Evolutionary conservation across 1,284 basidiomycete genomes (phyloP).

Genomic region (Rhodotorula sp.): DNA sequence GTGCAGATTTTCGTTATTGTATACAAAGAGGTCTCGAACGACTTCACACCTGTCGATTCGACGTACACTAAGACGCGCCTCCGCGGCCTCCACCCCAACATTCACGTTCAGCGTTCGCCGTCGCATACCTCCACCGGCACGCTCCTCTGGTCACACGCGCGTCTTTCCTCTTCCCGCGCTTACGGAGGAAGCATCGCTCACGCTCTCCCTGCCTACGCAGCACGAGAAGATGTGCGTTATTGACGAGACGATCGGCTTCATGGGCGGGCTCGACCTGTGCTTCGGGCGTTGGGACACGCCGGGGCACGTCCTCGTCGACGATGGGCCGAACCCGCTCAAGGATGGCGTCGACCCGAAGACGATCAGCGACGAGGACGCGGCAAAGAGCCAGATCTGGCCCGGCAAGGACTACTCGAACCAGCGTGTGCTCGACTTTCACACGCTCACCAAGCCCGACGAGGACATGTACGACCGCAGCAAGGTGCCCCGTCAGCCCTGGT

Average conservation of each 20-base stretch:
- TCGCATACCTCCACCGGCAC: slow-evolving; percentile 97
- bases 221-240: slow-evolving; percentile 99
- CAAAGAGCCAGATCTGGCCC: slow-evolving; percentile 47
- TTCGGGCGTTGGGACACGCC: slow-evolving; percentile 71
- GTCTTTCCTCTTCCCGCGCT: slow-evolving; percentile 40
- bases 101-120: slow-evolving; percentile 94
- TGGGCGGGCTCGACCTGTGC: slow-evolving; percentile 93
- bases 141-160: slow-evolving; percentile 95
- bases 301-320: slow-evolving; percentile 87
- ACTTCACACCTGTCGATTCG: slow-evolving; percentile 67
- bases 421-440: slow-evolving; percentile 82
- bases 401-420: slow-evolving; percentile 91
- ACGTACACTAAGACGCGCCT: slow-evolving; percentile 91
- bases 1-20: slow-evolving; percentile 96
- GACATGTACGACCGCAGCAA: slow-evolving; percentile 91
- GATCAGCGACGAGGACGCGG: background rate
- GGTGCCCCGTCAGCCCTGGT: slow-evolving; percentile 96
- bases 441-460: slow-evolving; percentile 84
- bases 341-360: slow-evolving; percentile 29
- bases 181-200: background rate
- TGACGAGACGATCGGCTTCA: slow-evolving; percentile 95
- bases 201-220: slow-evolving; percentile 53
- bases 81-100: slow-evolving; percentile 83
- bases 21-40: slow-evolving; percentile 96
- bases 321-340: slow-evolving; percentile 60